phyloP scores from a whole-genome alignment of 805 yeast genomes.

The Ogataea paraovalis region DNA sequence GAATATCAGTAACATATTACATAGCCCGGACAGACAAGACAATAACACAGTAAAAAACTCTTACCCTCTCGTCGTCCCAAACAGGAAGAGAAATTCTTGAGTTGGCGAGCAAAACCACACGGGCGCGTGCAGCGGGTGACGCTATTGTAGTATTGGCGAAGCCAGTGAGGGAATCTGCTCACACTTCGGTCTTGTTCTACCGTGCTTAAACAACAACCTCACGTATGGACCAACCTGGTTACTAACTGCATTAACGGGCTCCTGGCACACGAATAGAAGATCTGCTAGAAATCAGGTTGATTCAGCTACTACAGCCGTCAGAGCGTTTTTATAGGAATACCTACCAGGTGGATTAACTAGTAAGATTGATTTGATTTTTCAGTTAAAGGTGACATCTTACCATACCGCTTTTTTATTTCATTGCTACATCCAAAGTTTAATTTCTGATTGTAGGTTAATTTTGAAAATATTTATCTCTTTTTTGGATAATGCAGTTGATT shows the following conservation, averaged over 20 bases:
- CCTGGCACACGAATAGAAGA: too few relatives aligned
- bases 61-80: constrained; percentile 1
- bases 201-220: background rate
- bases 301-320: too few relatives aligned
- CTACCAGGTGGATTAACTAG: too few relatives aligned
- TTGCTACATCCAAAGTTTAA: background rate
- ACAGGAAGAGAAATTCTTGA: background rate
- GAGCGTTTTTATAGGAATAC: too few relatives aligned
- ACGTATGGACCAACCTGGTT: background rate
- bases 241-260: background rate
- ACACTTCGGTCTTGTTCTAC: background rate
- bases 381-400: background rate
- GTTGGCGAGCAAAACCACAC: background rate
- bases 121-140: background rate
- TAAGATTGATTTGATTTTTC: too few relatives aligned
- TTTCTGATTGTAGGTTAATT: background rate
- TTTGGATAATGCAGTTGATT: background rate
- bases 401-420: background rate
- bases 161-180: background rate
- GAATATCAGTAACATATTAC: too few relatives aligned
- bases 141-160: background rate
- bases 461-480: background rate
- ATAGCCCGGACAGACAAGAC: background rate
- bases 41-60: background rate
- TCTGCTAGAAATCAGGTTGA: too few relatives aligned